phyloP scores from a whole-genome alignment of 1,139 yeast species.

The Debaryomyces psychrophilus region DNA sequence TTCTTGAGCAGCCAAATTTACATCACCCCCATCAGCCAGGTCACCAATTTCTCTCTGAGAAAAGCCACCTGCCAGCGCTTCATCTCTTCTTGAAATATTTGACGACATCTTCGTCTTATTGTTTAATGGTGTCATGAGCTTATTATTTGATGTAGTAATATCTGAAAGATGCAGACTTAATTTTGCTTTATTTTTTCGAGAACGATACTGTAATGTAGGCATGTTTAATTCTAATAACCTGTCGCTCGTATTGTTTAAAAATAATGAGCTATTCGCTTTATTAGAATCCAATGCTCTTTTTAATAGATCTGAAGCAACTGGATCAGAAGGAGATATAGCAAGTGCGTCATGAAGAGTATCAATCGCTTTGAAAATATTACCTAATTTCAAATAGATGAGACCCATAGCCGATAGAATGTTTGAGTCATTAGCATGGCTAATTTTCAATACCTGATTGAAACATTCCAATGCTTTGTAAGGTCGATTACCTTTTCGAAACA shows the following conservation, averaged over 20 bases:
- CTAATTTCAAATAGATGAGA: slow-evolving; percentile 72
- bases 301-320: slow-evolving; percentile 80
- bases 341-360: slow-evolving; percentile 80
- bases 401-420: slow-evolving; percentile 86
- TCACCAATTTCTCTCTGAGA: slow-evolving; percentile 14
- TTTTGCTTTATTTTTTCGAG: slow-evolving; percentile 6
- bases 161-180: slow-evolving; percentile 15
- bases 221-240: slow-evolving; percentile 22
- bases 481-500: slow-evolving; percentile 69
- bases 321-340: slow-evolving; percentile 77
- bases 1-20: slow-evolving; percentile 40
- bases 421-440: slow-evolving; percentile 68
- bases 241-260: slow-evolving; percentile 26
- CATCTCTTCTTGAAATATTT: slow-evolving; percentile 5
- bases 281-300: slow-evolving; percentile 80
- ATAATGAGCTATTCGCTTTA: slow-evolving; percentile 31
- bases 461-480: slow-evolving; percentile 70
- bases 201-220: slow-evolving; percentile 23
- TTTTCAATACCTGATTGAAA: slow-evolving; percentile 73
- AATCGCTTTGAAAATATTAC: slow-evolving; percentile 67
- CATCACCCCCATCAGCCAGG: slow-evolving; percentile 22
- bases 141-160: slow-evolving; percentile 14
- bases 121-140: slow-evolving; percentile 25
- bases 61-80: neutral
- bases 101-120: slow-evolving; percentile 18